phyloP scores from a whole-genome alignment of 2,329 filamentous ascomycete species.

The Fusarium austroafricanum region DNA sequence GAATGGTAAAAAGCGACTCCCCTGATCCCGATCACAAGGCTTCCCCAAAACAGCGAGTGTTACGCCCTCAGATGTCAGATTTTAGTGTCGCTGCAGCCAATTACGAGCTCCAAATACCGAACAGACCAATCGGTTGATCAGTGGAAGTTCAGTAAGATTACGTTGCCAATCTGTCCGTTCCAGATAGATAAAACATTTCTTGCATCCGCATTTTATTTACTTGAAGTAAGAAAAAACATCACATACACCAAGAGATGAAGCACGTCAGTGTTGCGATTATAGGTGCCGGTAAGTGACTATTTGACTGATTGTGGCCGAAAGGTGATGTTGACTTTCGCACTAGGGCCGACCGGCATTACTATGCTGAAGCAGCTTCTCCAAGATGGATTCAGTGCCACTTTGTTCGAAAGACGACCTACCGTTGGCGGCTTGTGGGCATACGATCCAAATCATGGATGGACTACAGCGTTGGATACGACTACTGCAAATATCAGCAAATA shows the following conservation, averaged over 20 bases:
- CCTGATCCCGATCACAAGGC: background rate
- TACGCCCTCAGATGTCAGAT: background rate
- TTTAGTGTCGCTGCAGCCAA: background rate
- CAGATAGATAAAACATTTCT: background rate
- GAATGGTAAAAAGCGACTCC: background rate
- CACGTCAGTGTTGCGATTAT: background rate
- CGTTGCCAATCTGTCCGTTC: no score
- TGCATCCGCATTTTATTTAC: rapidly evolving
- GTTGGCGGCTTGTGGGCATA: constrained; percentile 22
- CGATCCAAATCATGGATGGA: constrained; percentile 16
- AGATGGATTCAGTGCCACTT: constrained; percentile 10
- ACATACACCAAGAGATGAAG: background rate
- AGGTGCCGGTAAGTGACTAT: background rate
- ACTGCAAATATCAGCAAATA: constrained; percentile 30
- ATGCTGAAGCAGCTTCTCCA: constrained; percentile 30
- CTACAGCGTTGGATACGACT: background rate
- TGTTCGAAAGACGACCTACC: constrained; percentile 9
- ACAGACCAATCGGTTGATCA: background rate
- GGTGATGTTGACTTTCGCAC: rapidly evolving
- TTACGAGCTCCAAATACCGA: background rate
- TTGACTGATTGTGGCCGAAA: background rate
- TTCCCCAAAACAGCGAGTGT: no score
- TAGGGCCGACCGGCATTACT: constrained; percentile 25
- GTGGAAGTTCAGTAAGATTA: background rate
- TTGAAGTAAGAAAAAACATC: rapidly evolving